These are phyloP conservation scores for Gossypium armourianum DNA, from an alignment of 441 rosid species.

Conservation along the genomic window DNA sequence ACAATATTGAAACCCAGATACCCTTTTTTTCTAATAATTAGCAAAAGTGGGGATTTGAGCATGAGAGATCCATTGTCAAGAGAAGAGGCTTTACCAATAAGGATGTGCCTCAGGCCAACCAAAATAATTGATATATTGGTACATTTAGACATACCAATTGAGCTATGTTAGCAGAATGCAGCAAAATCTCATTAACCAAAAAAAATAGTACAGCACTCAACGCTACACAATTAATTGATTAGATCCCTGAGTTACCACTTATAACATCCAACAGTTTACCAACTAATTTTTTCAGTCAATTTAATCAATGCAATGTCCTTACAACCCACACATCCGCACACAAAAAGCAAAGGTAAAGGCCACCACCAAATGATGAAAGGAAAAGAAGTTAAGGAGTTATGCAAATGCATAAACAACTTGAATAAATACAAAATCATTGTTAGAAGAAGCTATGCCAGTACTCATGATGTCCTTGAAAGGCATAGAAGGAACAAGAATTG, in stretches of 20 bases:
- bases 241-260: neutral
- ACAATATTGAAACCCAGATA: neutral
- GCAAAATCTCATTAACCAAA: neutral
- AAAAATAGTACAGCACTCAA: neutral
- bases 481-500: neutral
- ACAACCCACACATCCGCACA: neutral
- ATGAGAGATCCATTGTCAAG: neutral
- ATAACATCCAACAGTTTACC: neutral
- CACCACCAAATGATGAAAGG: neutral
- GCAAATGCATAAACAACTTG: neutral
- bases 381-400: neutral
- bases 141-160: neutral
- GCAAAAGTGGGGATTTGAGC: neutral
- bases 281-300: neutral
- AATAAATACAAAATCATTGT: neutral
- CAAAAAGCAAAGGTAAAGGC: neutral
- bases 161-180: neutral
- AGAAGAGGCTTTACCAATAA: neutral
- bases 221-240: neutral
- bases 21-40: neutral
- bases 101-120: neutral
- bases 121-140: neutral
- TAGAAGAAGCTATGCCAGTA: neutral
- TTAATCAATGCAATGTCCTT: neutral
- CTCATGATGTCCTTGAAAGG: neutral